Percentiles rank a stretch among this genome's conserved stretches.
These are phyloP conservation scores for Calycina marina DNA, from an alignment of 2,329 filamentous ascomycete species.

Conservation along the genomic window DNA sequence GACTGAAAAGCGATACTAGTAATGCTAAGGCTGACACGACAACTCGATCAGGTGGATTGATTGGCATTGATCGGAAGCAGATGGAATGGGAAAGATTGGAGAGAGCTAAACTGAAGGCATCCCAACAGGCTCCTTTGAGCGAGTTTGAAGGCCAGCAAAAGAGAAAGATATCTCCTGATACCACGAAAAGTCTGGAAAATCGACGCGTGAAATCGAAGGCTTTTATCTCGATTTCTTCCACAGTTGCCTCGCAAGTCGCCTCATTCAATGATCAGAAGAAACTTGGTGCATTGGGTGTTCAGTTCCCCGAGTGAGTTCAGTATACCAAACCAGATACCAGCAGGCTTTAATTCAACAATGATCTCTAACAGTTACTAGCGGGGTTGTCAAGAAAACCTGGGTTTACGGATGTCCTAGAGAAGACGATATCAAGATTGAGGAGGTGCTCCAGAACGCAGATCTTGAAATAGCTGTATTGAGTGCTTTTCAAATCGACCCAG, in stretches of 20 bases:
- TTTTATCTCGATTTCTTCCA: conserved; percentile 1
- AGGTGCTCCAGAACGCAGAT: conserved; percentile 60
- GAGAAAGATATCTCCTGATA: conserved; percentile 22
- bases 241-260: not conserved
- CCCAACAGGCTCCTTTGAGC: conserved; percentile 27
- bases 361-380: no score
- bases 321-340: not conserved
- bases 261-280: conserved; percentile 5
- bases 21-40: not conserved
- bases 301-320: conserved; percentile 16
- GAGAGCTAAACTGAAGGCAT: conserved; percentile 31
- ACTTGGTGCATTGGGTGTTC: conserved; percentile 11
- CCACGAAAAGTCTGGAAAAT: conserved; percentile 4
- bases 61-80: conserved; percentile 51
- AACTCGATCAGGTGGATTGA: conserved; percentile 3
- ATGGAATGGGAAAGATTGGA: conserved; percentile 79
- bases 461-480: conserved; percentile 70
- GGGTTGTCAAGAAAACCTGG: conserved; percentile 73
- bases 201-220: conserved; percentile 3
- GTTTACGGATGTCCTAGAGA: conserved; percentile 44
- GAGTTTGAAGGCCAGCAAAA: conserved; percentile 9
- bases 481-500: conserved; percentile 73
- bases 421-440: conserved; percentile 65
- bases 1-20: not conserved
- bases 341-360: not conserved